Base-by-base conservation (phyloP, 805 yeast genomes). In the Yarrowia sp. region DNA sequence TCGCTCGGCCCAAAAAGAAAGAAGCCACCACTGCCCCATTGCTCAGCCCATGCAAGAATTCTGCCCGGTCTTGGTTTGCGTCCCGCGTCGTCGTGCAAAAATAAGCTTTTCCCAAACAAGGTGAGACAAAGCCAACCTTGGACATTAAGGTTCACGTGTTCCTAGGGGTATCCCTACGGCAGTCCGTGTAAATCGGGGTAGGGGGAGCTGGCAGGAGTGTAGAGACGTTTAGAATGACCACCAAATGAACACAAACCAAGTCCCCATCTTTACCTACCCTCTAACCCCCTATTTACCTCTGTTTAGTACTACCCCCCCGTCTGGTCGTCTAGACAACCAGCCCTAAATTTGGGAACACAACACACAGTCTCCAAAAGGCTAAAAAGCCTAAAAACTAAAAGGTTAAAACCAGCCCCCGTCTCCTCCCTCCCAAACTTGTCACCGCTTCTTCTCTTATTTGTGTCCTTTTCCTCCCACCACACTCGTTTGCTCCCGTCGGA, bases 81-180 rank as follows among this genome's bases (percentile, higher is more conserved):
- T n/a, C n/a, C n/a, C n/a, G n/a, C n/a, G n/a, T n/a, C n/a, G n/a
- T 54, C 61, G 61, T 54, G 61, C 46, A 51, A 54, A 51, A 54
- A 51, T 14, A 33, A 21, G 22, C 32, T 51, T 38, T 51, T 30
- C 19, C 19, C 40, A 51, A 33, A 33, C 41, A 51, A 51, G 41
- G 61, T 54, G 35, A 52, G 59, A 54, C 61, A 54, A 52, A n/a
- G 33, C n/a, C 24, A 54, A 22, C 22, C 33, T 51, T 33, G 41
- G 12, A 3, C 6, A 32, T 14, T 51, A 33, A n/a, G 32, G 30
- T 51, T 51, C 41, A 51, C 58, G 58, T 51, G 58, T 51, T 51
- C 56, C 35, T 51, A 51, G 58, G 58, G 58, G 56, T 49, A 33
- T 17, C 24, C 49, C n/a, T 14, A 30, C 21, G 46, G 46, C 36